phyloP scores from a whole-genome alignment of 192 early-diverging fungal species.

The Dissophora globulifera region DNA sequence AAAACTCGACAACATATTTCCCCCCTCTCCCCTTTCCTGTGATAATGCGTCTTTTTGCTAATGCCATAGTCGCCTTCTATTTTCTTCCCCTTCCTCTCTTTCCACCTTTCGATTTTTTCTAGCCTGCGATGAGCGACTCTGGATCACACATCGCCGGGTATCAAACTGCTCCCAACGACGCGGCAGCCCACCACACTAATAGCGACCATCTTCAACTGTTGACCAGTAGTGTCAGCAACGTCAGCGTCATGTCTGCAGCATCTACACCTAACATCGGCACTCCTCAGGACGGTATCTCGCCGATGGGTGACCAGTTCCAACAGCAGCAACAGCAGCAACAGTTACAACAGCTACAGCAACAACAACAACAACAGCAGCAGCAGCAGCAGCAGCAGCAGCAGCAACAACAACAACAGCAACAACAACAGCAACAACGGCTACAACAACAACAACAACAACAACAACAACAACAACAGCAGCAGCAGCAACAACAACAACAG shows the following conservation, averaged over 20 bases:
- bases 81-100: too few relatives aligned
- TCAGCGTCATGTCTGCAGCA: background rate
- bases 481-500: slow-evolving; percentile 12
- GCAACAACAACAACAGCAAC: slow-evolving; percentile 8
- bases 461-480: slow-evolving; percentile 4
- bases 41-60: too few relatives aligned
- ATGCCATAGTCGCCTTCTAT: background rate
- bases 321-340: slow-evolving; percentile 11
- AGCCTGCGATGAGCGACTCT: slow-evolving; percentile 19
- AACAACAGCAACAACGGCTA: background rate
- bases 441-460: slow-evolving; percentile 5
- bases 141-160: slow-evolving; percentile 7
- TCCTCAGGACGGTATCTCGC: slow-evolving; percentile 8
- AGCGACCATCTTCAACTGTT: background rate
- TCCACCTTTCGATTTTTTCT: too few relatives aligned
- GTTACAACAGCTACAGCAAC: slow-evolving; percentile 8
- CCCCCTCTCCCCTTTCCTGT: too few relatives aligned
- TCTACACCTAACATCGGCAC: background rate
- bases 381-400: slow-evolving; percentile 5
- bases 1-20: too few relatives aligned
- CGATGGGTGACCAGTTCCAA: background rate
- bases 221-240: slow-evolving; percentile 1
- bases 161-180: slow-evolving; percentile 15
- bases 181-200: background rate
- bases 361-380: background rate